phyloP scores from a whole-genome alignment of 202 grass and related monocot genomes.

The Bolboschoenoplectus hybrid region DNA sequence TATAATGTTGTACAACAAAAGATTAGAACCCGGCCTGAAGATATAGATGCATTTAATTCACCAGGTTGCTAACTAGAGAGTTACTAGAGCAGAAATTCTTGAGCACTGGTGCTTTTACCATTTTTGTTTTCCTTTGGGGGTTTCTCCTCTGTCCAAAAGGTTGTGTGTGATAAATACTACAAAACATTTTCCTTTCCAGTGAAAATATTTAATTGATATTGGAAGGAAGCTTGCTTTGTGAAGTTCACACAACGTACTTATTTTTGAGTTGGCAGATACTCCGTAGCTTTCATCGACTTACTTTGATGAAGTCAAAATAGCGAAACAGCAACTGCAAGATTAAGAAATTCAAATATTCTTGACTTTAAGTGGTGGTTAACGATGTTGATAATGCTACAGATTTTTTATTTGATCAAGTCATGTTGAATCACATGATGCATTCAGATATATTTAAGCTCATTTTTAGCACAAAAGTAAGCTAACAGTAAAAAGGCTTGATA shows the following conservation, averaged over 20 bases:
- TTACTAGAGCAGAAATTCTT: too few relatives aligned
- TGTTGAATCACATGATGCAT: not conserved
- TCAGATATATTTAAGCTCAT: not conserved
- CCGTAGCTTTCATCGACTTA: not conserved
- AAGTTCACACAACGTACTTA: not conserved
- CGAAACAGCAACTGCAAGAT: not conserved
- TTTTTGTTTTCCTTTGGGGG: too few relatives aligned
- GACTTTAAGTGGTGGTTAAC: not conserved
- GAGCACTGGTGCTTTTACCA: too few relatives aligned
- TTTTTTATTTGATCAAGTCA: not conserved
- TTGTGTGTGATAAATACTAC: too few relatives aligned
- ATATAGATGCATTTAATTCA: too few relatives aligned
- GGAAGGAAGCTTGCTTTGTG: too few relatives aligned
- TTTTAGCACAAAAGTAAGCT: not conserved
- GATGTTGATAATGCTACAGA: not conserved
- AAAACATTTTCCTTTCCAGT: too few relatives aligned
- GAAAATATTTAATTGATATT: too few relatives aligned
- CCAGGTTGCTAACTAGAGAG: too few relatives aligned
- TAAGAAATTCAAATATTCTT: not conserved
- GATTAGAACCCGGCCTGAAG: too few relatives aligned
- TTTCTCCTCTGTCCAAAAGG: too few relatives aligned
- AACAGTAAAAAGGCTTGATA: not conserved
- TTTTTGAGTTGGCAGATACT: not conserved
- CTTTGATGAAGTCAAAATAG: not conserved
- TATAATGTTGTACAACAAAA: too few relatives aligned